Evolutionary conservation across 768 basidiomycete genomes (phyloP), one percentile per base, ranked within the genome.

Genomic region (Cantharellus cinnabarinus): DNA sequence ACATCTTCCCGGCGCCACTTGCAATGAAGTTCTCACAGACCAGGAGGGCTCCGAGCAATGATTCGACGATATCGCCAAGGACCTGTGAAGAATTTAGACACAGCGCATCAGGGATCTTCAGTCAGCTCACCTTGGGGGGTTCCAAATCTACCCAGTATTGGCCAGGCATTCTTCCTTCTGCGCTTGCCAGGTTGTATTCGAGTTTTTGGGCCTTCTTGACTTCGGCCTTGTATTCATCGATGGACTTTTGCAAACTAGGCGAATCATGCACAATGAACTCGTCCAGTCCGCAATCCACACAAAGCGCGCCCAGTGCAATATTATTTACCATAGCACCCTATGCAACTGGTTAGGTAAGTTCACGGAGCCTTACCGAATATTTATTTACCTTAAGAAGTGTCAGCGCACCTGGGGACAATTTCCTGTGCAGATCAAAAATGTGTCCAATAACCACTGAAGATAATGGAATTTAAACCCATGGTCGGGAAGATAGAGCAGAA

Each of bases 241-340:
- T 80, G 52, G 71, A 70, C 48, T 65, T 68, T 15, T 72, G 72
- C 5, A 86, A 69, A 7, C 74, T 70, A 48, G 74, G 70, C 3
- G 81, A 80, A 58, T 79, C 79, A 57, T 78, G 74, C 53, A 77
- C 71, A 37, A 89, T 69, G 68, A 82, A 71, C 50, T 79, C 70
- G 60, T 85, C 72, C 58, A 91, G 70, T 41, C 82, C 82, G 58
- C 77, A 76, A 63, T 75, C 75, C 15, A 89, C 79, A 63, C 83
- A 87, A 60, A 89, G 68, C 2, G 87, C 83, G 42, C 82, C 85
- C 50, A 90, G 72, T 15, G 82, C 74, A 39, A 79, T 76, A 67
- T 89, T 89, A 3, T 85, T 86, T 37, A 90, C 86, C 86, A 90
- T 89, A 4, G 84, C 83, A 38, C 79, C 77, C 88, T 89, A 64